These are phyloP conservation scores for Saccharomycopsis microspora DNA, from an alignment of 805 yeast genomes.

Conservation along the genomic window DNA sequence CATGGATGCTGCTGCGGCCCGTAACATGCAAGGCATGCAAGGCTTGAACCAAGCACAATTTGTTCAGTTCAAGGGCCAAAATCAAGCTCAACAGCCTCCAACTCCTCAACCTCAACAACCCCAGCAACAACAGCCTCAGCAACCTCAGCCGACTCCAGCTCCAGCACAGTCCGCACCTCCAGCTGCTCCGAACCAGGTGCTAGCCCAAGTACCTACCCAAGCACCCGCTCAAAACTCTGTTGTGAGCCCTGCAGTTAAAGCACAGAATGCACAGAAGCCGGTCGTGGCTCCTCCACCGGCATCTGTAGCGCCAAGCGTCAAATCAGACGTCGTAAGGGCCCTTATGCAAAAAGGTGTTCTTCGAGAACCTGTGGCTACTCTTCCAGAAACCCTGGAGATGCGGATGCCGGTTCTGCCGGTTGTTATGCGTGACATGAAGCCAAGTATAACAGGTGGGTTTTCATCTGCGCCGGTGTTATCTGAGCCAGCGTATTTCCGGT, in stretches of 20 bases:
- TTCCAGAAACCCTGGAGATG: slow-evolving; percentile 61
- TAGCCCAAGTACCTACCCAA: background rate
- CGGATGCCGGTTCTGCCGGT: slow-evolving; percentile 59
- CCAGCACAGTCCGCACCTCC: slow-evolving; percentile 14
- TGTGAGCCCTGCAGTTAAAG: slow-evolving; percentile 12
- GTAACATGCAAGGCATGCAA: too few relatives aligned
- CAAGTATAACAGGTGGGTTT: slow-evolving; percentile 76
- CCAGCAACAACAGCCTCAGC: slow-evolving; percentile 5
- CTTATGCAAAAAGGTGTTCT: slow-evolving; percentile 25
- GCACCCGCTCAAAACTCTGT: slow-evolving; percentile 3
- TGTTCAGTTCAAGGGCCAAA: slow-evolving; percentile 1
- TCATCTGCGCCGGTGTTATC: slow-evolving; percentile 64
- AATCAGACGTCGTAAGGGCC: slow-evolving; percentile 10
- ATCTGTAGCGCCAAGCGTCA: background rate
- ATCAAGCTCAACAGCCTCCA: background rate
- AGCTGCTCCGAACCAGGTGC: slow-evolving; percentile 6
- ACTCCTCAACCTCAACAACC: slow-evolving; percentile 2
- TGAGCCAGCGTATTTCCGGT: slow-evolving; percentile 61
- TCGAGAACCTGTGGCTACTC: slow-evolving; percentile 48
- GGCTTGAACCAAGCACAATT: background rate
- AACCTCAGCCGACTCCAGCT: slow-evolving; percentile 13
- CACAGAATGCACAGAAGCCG: slow-evolving; percentile 5
- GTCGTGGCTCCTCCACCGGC: background rate
- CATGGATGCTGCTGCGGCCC: slow-evolving; percentile 1
- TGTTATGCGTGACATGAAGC: slow-evolving; percentile 56